Evolutionary conservation across 352 stramenopile genomes (phyloP).

Genomic region (Pythium sp.): DNA sequence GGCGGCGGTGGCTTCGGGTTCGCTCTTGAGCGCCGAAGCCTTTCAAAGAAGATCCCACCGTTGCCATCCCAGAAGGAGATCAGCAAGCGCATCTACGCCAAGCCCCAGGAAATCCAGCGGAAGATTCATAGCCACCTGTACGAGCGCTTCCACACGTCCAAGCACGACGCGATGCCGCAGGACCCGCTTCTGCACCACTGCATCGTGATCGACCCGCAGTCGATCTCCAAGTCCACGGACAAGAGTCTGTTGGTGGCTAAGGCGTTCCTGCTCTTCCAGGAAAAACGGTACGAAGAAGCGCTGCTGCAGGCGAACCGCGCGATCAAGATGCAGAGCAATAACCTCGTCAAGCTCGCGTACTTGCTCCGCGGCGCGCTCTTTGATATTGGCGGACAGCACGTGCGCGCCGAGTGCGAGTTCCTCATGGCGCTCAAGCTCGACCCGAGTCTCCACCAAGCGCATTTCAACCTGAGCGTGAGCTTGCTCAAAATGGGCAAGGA

Average conservation of each 20-base stretch:
- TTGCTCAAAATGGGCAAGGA: conserved; percentile 50
- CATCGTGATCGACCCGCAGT: conserved; percentile 52
- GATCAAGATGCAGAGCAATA: conserved; percentile 46
- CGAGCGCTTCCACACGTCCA: conserved; percentile 35
- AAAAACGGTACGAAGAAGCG: conserved; percentile 57
- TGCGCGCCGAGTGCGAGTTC: conserved; percentile 47
- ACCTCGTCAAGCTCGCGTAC: conserved; percentile 60
- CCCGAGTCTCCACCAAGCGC: conserved; percentile 51
- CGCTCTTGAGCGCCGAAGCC: conserved; percentile 14
- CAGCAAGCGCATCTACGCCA: conserved; percentile 58
- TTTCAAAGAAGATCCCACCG: conserved; percentile 45
- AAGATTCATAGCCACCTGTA: conserved; percentile 65
- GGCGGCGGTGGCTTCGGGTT: conserved; percentile 14
- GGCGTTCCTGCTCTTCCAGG: conserved; percentile 52
- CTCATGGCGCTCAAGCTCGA: conserved; percentile 39
- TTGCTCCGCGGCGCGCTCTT: conserved; percentile 58
- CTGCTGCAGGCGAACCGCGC: conserved; percentile 52
- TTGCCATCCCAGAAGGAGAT: conserved; percentile 60
- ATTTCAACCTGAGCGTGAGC: conserved; percentile 61
- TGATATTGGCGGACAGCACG: conserved; percentile 44
- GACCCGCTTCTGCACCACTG: conserved; percentile 68
- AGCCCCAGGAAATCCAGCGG: conserved; percentile 62
- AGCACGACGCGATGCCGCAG: conserved; percentile 44
- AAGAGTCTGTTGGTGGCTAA: conserved; percentile 47
- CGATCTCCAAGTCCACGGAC: conserved; percentile 28